Conservation (phyloP, 75 land plant genomes). For the Ceratopteris richardii region DNA sequence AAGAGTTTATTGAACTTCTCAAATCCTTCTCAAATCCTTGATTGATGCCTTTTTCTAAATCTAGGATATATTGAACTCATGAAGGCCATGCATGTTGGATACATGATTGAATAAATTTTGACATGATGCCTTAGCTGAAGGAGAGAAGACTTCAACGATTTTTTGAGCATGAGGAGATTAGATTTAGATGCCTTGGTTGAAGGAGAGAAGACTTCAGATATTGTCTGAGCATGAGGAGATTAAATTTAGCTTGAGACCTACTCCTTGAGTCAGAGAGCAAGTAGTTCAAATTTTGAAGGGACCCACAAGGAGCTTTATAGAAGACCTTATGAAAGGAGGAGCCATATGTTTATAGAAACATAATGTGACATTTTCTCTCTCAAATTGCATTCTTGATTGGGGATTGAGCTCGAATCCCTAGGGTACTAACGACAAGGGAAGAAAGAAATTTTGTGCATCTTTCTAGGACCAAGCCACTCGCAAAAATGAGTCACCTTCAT, state of each 20-base stretch:
- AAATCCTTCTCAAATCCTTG: too few species aligned
- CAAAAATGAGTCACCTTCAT: constrained; percentile 55
- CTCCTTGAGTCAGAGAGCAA: constrained; percentile 46
- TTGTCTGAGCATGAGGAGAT: constrained; percentile 69
- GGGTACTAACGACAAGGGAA: constrained; percentile 31
- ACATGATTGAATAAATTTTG: constrained; percentile 67
- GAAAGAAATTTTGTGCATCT: constrained; percentile 74
- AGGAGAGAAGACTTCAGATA: constrained; percentile 57
- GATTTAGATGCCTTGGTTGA: too few species aligned
- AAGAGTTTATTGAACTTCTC: too few species aligned
- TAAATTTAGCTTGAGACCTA: constrained; percentile 72
- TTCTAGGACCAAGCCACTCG: constrained; percentile 71
- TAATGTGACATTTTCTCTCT: constrained; percentile 46
- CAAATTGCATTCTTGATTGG: constrained; percentile 77
- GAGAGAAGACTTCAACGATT: too few species aligned
- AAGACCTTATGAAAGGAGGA: constrained; percentile 43
- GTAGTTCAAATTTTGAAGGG: constrained; percentile 43
- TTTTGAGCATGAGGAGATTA: too few species aligned
- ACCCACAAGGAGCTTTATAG: constrained; percentile 48
- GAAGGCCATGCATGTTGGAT: constrained; percentile 70
- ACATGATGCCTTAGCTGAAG: too few species aligned
- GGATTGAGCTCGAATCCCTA: constrained; percentile 49
- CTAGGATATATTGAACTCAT: constrained; percentile 17
- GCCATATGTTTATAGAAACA: constrained; percentile 12
- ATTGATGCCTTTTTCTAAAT: constrained; percentile 38